Percentiles rank a stretch among this genome's conserved stretches.
Conservation (phyloP, 164 flowering plant species). For the Tinospora cordifolia region DNA sequence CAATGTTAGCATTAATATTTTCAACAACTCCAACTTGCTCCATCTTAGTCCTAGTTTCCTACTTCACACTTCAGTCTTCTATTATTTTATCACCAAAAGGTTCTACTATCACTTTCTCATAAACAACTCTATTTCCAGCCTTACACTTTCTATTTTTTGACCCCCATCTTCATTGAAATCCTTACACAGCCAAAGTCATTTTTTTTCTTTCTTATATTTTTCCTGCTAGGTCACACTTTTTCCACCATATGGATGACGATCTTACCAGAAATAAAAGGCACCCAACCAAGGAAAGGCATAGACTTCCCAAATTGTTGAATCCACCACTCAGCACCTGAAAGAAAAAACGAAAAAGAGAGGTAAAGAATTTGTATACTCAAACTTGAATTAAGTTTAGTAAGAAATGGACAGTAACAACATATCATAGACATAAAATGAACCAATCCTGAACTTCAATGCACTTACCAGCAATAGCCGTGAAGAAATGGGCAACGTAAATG, state of each 20-base stretch:
- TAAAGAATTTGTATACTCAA: neutral
- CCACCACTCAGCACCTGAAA: conserved; percentile 97
- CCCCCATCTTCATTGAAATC: neutral
- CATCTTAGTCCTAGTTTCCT: neutral
- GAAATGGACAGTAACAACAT: neutral
- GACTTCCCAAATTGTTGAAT: conserved; percentile 60
- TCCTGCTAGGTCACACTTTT: neutral
- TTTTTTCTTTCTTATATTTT: no score
- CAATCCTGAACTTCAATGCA: neutral
- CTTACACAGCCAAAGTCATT: no score
- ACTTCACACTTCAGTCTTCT: no score
- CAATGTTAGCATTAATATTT: no score
- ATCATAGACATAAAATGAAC: neutral
- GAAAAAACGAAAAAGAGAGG: conserved; percentile 1
- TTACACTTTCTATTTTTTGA: no score
- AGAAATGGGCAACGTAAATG: conserved; percentile 66
- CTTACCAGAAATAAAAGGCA: conserved; percentile 68
- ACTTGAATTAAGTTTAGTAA: neutral
- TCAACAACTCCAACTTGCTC: neutral
- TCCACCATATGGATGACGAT: neutral
- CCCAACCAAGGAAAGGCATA: conserved; percentile 70
- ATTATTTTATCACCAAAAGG: no score
- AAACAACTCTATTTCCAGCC: no score
- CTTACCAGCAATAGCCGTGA: conserved; percentile 82
- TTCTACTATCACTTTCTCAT: no score